Evolutionary conservation across 352 stramenopile species (phyloP), one percentile per base, ranked within the genome.

Genomic region (Globisporangium cylindrosporum): DNA sequence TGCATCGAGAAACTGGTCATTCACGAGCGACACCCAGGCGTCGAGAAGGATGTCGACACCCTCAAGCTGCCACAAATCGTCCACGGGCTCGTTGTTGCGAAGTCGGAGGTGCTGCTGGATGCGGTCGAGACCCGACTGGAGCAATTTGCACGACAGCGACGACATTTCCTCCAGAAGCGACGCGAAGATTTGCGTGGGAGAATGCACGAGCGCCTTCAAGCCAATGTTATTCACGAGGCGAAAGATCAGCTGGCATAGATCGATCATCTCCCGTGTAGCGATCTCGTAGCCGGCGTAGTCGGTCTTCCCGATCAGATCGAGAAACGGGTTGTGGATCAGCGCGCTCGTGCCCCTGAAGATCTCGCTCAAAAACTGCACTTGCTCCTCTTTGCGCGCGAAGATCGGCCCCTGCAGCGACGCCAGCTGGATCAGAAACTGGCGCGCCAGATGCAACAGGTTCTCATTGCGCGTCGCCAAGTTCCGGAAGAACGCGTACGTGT

Each of bases 61-160:
- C 61, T 95, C 88, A 18, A 94, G 72, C 60, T 94, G 81, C 88
- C 88, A 95, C n/a, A 95, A 66, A 15, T 93, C 86, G 29, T 92
- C 81, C 0, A 92, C 81, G 0, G 74, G 62, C 9, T 90, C 78
- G 38, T 76, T 74, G 18, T 71, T 74, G 25, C 76, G 76, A 3
- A 79, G 73, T 27, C 63, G 72, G 41, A 88, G 70, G 55, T 94
- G 84, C 12, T 76, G 77, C 29, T 78, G 79, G 59, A 90, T 89
- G 34, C 89, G 82, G 20, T 87, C 74, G 7, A 91, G 74, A 8
- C 82, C 84, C 2, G 82, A 92, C 38, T 82, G 76, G 4, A 95
- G 71, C 18, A 95, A 56, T 49, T 89, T 92, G 56, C 78, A 91
- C 22, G 82, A 91, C 8, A 95, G 66, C 12, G 75, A 79, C 29